phyloP scores from a whole-genome alignment of 768 basidiomycete genomes.

The Tephrocybe sp. region DNA sequence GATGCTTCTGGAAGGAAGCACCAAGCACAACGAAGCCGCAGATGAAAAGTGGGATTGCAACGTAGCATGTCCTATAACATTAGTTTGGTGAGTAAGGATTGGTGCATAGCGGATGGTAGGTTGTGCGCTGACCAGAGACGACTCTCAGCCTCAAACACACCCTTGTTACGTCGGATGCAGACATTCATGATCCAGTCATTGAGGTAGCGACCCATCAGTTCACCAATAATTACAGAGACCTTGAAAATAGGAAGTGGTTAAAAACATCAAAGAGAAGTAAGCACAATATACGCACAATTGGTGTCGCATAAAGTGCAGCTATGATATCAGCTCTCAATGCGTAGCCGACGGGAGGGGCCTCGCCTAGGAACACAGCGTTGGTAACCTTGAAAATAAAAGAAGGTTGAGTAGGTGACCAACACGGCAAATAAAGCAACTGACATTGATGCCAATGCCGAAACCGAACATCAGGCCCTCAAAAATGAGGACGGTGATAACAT shows the following conservation, averaged over 20 bases:
- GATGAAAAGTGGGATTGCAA: slow-evolving; percentile 60
- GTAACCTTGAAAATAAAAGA: slow-evolving; percentile 45
- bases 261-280: background rate
- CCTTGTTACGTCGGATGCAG: slow-evolving; percentile 47
- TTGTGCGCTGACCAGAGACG: slow-evolving; percentile 50
- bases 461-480: slow-evolving; percentile 56
- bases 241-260: slow-evolving; percentile 13
- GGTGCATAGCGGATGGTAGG: background rate
- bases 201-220: slow-evolving; percentile 49
- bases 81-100: background rate
- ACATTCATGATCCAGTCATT: slow-evolving; percentile 54
- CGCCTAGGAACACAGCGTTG: slow-evolving; percentile 63
- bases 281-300: slow-evolving; percentile 36
- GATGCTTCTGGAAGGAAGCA: slow-evolving; percentile 50
- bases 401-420: background rate
- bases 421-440: slow-evolving; percentile 19
- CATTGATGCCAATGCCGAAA: slow-evolving; percentile 64
- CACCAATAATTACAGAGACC: slow-evolving; percentile 54
- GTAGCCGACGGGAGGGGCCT: slow-evolving; percentile 53
- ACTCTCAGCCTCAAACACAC: slow-evolving; percentile 60
- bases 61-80: slow-evolving; percentile 52
- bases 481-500: slow-evolving; percentile 47
- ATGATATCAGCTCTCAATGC: slow-evolving; percentile 50
- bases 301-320: slow-evolving; percentile 55
- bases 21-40: slow-evolving; percentile 62